These are phyloP conservation scores for Microcos paniculata DNA, from an alignment of 345 rosid genomes.

Conservation along the genomic window DNA sequence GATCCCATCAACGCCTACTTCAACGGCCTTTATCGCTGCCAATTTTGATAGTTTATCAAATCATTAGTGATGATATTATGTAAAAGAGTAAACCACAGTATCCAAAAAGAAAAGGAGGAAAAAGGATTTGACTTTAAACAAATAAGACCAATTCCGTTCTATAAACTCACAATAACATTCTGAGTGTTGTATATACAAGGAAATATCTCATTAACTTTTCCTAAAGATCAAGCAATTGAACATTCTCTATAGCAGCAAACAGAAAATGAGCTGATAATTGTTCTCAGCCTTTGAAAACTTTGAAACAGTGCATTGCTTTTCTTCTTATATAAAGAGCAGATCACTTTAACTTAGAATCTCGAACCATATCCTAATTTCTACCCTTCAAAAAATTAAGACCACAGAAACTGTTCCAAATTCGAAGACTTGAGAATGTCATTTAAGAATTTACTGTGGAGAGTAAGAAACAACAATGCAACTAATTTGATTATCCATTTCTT, in stretches of 20 bases:
- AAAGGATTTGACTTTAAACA: not conserved
- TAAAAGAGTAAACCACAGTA: not conserved
- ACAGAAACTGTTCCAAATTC: too few species aligned
- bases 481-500: slow-evolving; percentile 24
- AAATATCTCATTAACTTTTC: not conserved
- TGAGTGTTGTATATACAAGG: not conserved
- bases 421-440: not conserved
- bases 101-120: not conserved
- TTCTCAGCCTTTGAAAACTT: too few species aligned
- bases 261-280: not conserved
- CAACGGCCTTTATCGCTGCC: slow-evolving; percentile 58
- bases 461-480: not conserved
- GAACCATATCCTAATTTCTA: not conserved
- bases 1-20: slow-evolving; percentile 63
- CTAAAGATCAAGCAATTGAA: not conserved
- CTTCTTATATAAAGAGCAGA: not conserved
- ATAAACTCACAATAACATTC: not conserved
- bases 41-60: slow-evolving; percentile 10
- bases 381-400: not conserved
- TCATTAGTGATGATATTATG: not conserved
- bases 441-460: not conserved
- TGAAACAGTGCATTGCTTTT: too few species aligned
- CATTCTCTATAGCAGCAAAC: not conserved
- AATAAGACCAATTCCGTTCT: not conserved
- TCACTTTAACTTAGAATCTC: not conserved